A percentile compares a stretch with the other conserved stretches of the same genome.
These are phyloP conservation scores for Heterobasidion annosum DNA, from an alignment of 1,284 basidiomycete species.

Conservation along the genomic window DNA sequence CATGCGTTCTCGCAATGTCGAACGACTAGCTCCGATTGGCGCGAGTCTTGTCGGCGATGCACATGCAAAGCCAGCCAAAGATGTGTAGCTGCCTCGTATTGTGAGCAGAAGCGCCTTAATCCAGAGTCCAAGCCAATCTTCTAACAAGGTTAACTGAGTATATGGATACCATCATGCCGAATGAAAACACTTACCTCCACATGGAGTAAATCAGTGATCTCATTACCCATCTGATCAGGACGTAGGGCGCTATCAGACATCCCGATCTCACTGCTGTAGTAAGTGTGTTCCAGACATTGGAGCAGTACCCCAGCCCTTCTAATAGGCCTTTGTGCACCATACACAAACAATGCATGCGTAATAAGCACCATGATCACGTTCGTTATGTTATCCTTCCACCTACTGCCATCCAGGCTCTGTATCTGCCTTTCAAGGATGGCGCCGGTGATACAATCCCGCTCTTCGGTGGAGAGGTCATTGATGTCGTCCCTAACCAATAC, in stretches of 20 bases:
- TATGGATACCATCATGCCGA: background rate
- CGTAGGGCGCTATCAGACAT: background rate
- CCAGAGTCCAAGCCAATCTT: conserved; percentile 28
- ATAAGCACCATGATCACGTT: conserved; percentile 32
- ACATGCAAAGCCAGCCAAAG: conserved; percentile 62
- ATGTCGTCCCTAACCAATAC: conserved; percentile 8
- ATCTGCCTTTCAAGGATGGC: conserved; percentile 56
- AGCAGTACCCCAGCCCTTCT: conserved; percentile 44
- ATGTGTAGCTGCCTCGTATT: conserved; percentile 41
- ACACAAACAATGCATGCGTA: conserved; percentile 38
- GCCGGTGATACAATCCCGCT: conserved; percentile 28
- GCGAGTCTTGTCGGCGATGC: conserved; percentile 37
- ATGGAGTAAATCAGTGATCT: conserved; percentile 31
- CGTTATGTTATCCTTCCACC: conserved; percentile 46
- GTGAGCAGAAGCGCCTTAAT: conserved; percentile 28
- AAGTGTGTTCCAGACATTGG: conserved; percentile 40
- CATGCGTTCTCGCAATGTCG: conserved; percentile 43
- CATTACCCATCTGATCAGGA: conserved; percentile 26
- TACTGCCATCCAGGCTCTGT: conserved; percentile 37
- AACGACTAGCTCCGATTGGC: conserved; percentile 32
- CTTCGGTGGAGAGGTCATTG: conserved; percentile 1
- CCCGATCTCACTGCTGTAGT: conserved; percentile 26
- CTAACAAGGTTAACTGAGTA: conserved; percentile 17
- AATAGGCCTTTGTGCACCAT: conserved; percentile 41
- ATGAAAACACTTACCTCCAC: conserved; percentile 26